Evolutionary conservation across 805 yeast genomes (phyloP).

Genomic region (Ogataea pilisensis): DNA sequence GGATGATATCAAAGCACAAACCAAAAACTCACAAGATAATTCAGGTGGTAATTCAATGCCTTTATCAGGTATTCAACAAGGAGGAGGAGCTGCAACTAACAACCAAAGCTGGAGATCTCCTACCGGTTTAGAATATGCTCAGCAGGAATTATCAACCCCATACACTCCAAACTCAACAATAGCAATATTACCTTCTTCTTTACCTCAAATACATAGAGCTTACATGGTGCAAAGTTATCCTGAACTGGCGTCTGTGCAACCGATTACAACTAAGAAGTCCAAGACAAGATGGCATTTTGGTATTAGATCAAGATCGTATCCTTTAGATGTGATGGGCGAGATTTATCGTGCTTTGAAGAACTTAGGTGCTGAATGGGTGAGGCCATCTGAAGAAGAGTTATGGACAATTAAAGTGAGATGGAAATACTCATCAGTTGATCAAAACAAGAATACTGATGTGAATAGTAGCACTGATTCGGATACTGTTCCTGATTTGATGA

Average conservation of each 20-base stretch:
- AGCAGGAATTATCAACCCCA: conserved; percentile 29
- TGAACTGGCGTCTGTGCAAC: conserved; percentile 32
- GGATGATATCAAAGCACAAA: conserved; percentile 51
- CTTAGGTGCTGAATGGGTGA: conserved; percentile 96
- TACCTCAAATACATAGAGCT: conserved; percentile 93
- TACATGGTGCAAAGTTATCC: conserved; percentile 58
- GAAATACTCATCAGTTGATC: conserved; percentile 55
- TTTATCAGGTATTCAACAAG: background rate
- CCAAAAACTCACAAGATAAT: conserved; percentile 3
- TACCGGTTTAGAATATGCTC: conserved; percentile 24
- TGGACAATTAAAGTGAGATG: conserved; percentile 97
- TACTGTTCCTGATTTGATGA: conserved; percentile 73
- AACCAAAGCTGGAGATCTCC: conserved; percentile 30
- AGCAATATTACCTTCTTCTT: conserved; percentile 87
- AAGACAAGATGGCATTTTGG: conserved; percentile 99
- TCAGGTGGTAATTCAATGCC: background rate
- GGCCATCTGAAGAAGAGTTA: conserved; percentile 88
- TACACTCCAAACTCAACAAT: conserved; percentile 73
- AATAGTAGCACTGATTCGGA: conserved; percentile 14
- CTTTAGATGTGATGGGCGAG: conserved; percentile 98
- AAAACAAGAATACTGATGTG: conserved; percentile 17
- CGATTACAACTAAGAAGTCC: conserved; percentile 69
- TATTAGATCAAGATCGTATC: conserved; percentile 91
- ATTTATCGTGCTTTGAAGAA: conserved; percentile 90
- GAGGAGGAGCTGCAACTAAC: background rate